Percentiles rank a stretch among this genome's conserved stretches.
Evolutionary conservation across 2,329 filamentous ascomycete species (phyloP).

Genomic region (Fusarium virguliforme): DNA sequence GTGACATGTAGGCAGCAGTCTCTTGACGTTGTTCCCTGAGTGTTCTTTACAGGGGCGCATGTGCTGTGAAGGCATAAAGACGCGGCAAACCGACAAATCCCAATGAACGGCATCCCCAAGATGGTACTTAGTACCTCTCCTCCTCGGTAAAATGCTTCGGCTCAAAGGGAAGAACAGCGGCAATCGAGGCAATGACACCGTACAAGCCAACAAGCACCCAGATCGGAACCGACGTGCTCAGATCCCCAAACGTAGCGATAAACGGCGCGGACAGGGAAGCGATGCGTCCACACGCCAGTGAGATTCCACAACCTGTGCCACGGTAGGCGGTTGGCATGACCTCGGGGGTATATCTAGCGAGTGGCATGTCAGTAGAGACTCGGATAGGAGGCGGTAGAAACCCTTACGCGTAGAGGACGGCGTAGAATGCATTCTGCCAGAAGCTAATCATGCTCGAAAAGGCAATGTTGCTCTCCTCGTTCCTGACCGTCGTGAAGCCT

Average conservation of each 20-base stretch:
- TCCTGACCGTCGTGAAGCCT: too few species aligned
- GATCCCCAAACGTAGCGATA: background rate
- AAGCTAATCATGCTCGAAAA: too few species aligned
- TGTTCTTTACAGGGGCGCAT: background rate
- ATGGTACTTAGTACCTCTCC: background rate
- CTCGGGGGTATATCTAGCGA: background rate
- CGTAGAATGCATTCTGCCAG: too few species aligned
- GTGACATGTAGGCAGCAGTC: constrained; percentile 29
- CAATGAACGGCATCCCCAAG: background rate
- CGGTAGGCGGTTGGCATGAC: background rate
- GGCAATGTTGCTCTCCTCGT: too few species aligned
- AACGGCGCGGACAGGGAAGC: background rate
- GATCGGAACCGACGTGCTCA: background rate
- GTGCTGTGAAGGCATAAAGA: background rate
- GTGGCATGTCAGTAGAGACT: too few species aligned
- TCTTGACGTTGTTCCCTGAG: background rate
- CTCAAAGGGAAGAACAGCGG: background rate
- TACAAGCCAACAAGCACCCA: background rate
- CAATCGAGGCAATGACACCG: background rate
- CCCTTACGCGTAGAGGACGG: too few species aligned
- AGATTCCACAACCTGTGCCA: background rate
- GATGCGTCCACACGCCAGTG: background rate
- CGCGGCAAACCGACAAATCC: background rate
- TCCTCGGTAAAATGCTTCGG: background rate
- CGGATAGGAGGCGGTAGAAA: too few species aligned